phyloP scores from a whole-genome alignment of 2,329 filamentous ascomycete genomes.

The Sarocladiaceae sp. region DNA sequence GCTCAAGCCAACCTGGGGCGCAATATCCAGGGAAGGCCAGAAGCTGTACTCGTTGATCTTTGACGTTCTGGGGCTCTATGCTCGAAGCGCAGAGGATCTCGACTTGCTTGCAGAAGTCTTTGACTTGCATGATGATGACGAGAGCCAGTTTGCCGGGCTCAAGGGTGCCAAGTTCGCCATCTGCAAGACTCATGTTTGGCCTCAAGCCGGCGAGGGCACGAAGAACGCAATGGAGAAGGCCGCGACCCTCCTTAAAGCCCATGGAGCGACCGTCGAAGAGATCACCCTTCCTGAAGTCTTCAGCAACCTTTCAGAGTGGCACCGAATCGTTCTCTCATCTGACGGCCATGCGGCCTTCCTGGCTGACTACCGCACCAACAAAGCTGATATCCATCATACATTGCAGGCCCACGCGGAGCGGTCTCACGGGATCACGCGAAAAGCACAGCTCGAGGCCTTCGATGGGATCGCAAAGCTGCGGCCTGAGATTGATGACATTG shows the following conservation, averaged over 20 bases:
- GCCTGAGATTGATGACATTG: conserved; percentile 44
- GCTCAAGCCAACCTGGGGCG: conserved; percentile 47
- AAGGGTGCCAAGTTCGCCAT: conserved; percentile 47
- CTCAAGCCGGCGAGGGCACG: conserved; percentile 37
- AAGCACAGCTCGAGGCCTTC: conserved; percentile 28
- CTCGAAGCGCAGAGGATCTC: conserved; percentile 49
- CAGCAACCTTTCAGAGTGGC: conserved; percentile 42
- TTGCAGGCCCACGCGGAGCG: conserved; percentile 44
- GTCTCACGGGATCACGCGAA: conserved; percentile 31
- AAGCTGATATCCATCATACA: conserved; percentile 36
- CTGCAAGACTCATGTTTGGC: conserved; percentile 46
- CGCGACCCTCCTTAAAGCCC: conserved; percentile 27
- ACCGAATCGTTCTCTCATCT: conserved; percentile 39
- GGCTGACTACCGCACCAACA: conserved; percentile 43
- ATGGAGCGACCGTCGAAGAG: conserved; percentile 51
- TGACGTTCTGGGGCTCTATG: conserved; percentile 54
- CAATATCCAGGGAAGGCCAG: conserved; percentile 50
- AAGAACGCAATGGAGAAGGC: conserved; percentile 34
- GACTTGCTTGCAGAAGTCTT: conserved; percentile 47
- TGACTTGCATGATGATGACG: conserved; percentile 42
- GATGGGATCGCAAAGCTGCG: conserved; percentile 43
- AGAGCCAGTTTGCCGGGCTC: conserved; percentile 25
- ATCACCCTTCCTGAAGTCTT: conserved; percentile 46
- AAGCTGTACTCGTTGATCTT: conserved; percentile 31
- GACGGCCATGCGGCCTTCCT: conserved; percentile 50